Evolutionary conservation across 257 asterid species (phyloP).

Genomic region (Leonotis leonurus): DNA sequence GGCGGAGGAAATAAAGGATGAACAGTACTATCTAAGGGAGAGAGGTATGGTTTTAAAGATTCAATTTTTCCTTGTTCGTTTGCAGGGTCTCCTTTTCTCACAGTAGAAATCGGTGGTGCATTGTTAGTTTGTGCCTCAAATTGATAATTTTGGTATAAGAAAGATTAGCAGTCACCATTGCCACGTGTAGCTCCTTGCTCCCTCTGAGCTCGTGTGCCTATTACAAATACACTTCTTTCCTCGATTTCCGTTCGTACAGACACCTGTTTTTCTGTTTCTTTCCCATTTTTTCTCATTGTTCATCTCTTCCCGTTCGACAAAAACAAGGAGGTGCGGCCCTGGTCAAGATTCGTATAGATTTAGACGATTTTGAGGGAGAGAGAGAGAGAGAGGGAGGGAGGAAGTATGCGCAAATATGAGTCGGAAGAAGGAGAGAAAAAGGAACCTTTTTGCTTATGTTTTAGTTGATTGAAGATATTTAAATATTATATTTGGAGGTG

Average conservation of each 20-base stretch:
- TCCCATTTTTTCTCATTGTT: slow-evolving; percentile 4
- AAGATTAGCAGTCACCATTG: not conserved
- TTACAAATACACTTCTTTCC: slow-evolving; percentile 31
- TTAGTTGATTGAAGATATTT: slow-evolving; percentile 6
- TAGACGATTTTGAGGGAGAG: slow-evolving; percentile 12
- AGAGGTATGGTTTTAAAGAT: too few relatives aligned
- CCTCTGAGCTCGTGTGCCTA: slow-evolving; percentile 30
- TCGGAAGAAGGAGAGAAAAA: not conserved
- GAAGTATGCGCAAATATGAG: slow-evolving; percentile 11
- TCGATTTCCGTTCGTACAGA: slow-evolving; percentile 25
- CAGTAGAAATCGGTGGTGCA: slow-evolving; percentile 12
- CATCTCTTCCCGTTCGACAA: slow-evolving; percentile 9
- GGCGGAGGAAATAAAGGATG: not conserved
- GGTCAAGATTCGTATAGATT: slow-evolving; percentile 20
- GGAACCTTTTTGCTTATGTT: not conserved
- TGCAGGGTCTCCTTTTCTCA: not conserved
- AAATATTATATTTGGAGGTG: not conserved
- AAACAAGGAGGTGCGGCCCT: slow-evolving; percentile 26
- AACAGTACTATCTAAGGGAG: too few relatives aligned
- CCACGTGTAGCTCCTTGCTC: slow-evolving; percentile 52
- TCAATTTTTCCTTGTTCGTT: too few relatives aligned
- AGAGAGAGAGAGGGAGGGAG: too few relatives aligned
- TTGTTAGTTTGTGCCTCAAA: slow-evolving; percentile 15
- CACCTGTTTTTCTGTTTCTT: slow-evolving; percentile 28
- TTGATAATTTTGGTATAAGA: not conserved